phyloP scores from a whole-genome alignment of 176 grass and related monocot genomes.

The Triticum turgidum region DNA sequence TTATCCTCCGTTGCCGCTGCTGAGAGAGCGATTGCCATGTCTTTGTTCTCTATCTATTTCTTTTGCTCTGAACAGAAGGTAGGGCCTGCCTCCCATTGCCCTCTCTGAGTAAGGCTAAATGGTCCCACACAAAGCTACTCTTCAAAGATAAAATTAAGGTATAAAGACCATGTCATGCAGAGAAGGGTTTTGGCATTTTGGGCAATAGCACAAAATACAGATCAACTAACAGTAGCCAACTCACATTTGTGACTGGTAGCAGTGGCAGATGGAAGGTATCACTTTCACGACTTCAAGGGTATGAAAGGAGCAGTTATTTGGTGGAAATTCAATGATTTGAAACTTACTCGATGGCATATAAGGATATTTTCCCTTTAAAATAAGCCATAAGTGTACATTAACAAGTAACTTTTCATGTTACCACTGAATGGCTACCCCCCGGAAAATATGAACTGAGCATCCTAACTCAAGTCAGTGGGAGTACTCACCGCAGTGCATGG shows the following conservation, averaged over 20 bases:
- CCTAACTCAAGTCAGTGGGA: slow-evolving; percentile 1
- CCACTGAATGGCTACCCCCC: background rate
- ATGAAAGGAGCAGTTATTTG: background rate
- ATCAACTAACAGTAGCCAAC: background rate
- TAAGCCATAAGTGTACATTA: slow-evolving; percentile 5
- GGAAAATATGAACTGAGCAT: background rate
- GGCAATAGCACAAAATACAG: background rate
- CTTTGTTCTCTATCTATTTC: background rate
- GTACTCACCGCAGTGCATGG: slow-evolving; percentile 78
- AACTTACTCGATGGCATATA: background rate
- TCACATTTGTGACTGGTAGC: background rate
- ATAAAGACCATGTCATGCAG: background rate
- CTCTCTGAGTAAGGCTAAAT: background rate
- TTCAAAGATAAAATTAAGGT: background rate
- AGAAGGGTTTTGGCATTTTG: background rate
- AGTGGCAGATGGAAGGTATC: background rate
- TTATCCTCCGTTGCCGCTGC: too few species aligned
- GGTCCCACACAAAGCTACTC: background rate
- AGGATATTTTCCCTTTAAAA: background rate
- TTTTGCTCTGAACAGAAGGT: background rate
- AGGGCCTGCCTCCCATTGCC: background rate
- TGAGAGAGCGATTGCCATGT: too few species aligned
- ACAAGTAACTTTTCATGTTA: background rate
- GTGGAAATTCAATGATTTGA: background rate
- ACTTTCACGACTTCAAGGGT: background rate